Percentiles rank a stretch among this genome's conserved stretches.
Evolutionary conservation across 1,284 basidiomycete species (phyloP).

Genomic region (Erythrobasidium hasegawianum): DNA sequence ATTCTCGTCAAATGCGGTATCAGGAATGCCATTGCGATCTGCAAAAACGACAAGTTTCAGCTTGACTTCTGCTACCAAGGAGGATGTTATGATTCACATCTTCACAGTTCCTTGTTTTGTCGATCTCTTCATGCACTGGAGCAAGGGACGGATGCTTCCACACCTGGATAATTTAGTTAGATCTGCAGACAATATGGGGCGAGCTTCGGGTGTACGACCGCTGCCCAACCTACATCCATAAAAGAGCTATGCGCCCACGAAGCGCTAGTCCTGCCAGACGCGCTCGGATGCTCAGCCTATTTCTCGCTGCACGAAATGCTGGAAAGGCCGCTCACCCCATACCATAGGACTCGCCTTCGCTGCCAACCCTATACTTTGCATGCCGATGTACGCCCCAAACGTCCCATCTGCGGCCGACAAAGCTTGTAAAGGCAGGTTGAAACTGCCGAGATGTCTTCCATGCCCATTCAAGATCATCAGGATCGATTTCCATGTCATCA

Average conservation of each 20-base stretch:
- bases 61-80: too few relatives aligned
- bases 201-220: too few relatives aligned
- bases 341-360: background rate
- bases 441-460: background rate
- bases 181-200: too few relatives aligned
- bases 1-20: background rate
- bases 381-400: background rate
- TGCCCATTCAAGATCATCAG: background rate
- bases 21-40: background rate
- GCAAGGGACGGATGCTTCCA: background rate
- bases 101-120: background rate
- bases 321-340: background rate
- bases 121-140: background rate
- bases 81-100: background rate
- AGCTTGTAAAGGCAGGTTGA: background rate
- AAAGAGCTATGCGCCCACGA: background rate
- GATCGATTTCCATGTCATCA: background rate
- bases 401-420: background rate
- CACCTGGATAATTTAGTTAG: too few relatives aligned
- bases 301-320: too few relatives aligned
- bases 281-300: too few relatives aligned
- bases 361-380: background rate
- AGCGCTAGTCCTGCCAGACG: background rate
- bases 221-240: too few relatives aligned
- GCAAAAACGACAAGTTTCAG: too few relatives aligned